Evolutionary conservation across 2,329 filamentous ascomycete species (phyloP), one percentile per base, ranked within the genome.

Genomic region (Verticillium isaacii): DNA sequence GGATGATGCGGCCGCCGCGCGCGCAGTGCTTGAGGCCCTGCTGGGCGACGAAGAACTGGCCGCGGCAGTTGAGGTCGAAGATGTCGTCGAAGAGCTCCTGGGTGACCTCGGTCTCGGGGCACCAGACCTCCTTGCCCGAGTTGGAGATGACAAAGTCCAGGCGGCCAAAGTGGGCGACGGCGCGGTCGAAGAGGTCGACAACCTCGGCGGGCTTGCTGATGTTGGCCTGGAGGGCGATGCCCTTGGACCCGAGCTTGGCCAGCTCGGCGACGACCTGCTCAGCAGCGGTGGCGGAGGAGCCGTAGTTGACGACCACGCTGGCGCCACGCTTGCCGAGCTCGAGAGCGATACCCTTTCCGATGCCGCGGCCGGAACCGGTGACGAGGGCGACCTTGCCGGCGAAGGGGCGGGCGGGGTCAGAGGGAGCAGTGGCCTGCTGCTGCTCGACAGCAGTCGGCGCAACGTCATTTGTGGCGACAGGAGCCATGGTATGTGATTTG

Each of bases 31-130:
- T 88, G 75, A 89, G 89, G 7, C 85, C 90, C 62, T 90, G 86
- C 77, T 91, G 88, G 23, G 89, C 89, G 59, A 92, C 89, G 74
- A 92, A 92, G 80, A 92, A 92, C 76, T 92, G 88, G 56, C 87
- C 88, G 50, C 87, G 81, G 63, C 85, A 82, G 78, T 91, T 91
- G 69, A 91, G 80, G 78, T 86, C 85, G 78, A 91, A 90, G 67
- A 90, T 87, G 68, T 86, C 81, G 75, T 90, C 87, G 76, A 86
- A 91, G 67, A 89, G 87, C 77, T 89, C 88, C 72, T 87, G 84
- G 5, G 85, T 84, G 39, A 91, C 86, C 66, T 90, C 86, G 70
- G 87, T 84, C 67, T 88, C 87, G 73, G 87, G 83, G 71, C 88
- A 87, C 86, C 88, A 90, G 61, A 82, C 83, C 78, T 90, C 88